Conservation (phyloP, 306 rosid genomes). For the Vigna mungo region DNA sequence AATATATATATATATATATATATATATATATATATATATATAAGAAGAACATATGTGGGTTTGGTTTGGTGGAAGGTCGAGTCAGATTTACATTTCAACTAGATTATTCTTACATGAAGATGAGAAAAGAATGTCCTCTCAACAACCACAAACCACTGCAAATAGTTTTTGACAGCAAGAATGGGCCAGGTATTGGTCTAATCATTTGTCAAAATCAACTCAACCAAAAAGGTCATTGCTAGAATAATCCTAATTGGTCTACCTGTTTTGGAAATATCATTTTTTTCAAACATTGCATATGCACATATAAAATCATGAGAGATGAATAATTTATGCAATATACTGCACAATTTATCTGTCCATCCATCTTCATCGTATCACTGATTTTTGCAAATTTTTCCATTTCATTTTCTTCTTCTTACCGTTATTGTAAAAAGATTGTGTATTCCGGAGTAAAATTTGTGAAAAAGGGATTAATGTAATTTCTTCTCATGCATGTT, state of each 20-base stretch:
- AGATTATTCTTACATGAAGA: constrained; percentile 25
- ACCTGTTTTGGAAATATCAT: not conserved
- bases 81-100: constrained; percentile 50
- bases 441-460: too few species aligned
- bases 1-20: too few species aligned
- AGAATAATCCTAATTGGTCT: constrained; percentile 3
- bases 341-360: not conserved
- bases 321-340: too few species aligned
- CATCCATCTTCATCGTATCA: not conserved
- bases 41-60: not conserved
- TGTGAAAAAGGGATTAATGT: too few species aligned
- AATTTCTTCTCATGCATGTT: not conserved
- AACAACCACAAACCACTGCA: constrained; percentile 33
- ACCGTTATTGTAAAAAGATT: too few species aligned
- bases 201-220: constrained; percentile 27
- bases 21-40: too few species aligned
- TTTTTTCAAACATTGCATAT: not conserved
- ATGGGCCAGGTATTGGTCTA: constrained; percentile 34
- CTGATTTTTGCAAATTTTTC: not conserved
- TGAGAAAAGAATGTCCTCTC: constrained; percentile 29
- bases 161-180: not conserved
- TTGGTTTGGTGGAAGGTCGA: constrained; percentile 50
- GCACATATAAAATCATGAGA: not conserved
- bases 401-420: not conserved
- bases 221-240: constrained; percentile 25